Conservation (phyloP, 2,329 filamentous ascomycete genomes). For the Stagonosporopsis chrysanthemi region DNA sequence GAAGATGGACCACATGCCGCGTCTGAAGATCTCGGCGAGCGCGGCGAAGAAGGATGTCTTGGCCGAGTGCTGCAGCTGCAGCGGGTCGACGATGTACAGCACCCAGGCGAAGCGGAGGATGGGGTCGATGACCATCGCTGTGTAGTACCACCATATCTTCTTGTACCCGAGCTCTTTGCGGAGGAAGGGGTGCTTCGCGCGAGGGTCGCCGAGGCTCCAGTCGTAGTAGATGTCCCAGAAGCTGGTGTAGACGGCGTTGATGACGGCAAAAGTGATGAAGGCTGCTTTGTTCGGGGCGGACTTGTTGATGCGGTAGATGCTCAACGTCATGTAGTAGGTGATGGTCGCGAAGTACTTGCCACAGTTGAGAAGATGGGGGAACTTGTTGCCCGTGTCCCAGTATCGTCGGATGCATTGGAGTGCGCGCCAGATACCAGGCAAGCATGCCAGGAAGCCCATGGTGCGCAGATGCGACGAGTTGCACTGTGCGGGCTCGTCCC, state of each 20-base stretch:
- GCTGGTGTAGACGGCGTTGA: constrained; percentile 84
- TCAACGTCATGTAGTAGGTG: constrained; percentile 77
- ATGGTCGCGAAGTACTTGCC: constrained; percentile 92
- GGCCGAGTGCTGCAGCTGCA: constrained; percentile 82
- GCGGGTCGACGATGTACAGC: constrained; percentile 84
- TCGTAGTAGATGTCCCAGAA: constrained; percentile 98
- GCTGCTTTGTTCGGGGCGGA: constrained; percentile 67
- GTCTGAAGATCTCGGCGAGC: constrained; percentile 79
- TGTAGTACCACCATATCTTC: constrained; percentile 82
- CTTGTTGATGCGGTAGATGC: constrained; percentile 79
- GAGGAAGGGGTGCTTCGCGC: constrained; percentile 66
- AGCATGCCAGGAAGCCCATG: constrained; percentile 81
- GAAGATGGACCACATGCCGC: constrained; percentile 91
- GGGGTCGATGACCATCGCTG: constrained; percentile 81
- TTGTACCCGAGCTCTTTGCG: constrained; percentile 84
- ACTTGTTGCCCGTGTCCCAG: constrained; percentile 82
- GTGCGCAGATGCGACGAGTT: constrained; percentile 85
- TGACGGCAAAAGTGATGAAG: constrained; percentile 80
- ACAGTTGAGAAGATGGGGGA: constrained; percentile 91
- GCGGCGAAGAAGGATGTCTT: constrained; percentile 80
- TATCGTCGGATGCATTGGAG: constrained; percentile 92
- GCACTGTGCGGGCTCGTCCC: constrained; percentile 76
- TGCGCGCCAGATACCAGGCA: constrained; percentile 90
- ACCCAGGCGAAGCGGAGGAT: constrained; percentile 93
- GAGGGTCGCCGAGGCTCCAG: constrained; percentile 86